Evolutionary conservation across 257 asterid genomes (phyloP).

Genomic region (Solanum peruvianum): DNA sequence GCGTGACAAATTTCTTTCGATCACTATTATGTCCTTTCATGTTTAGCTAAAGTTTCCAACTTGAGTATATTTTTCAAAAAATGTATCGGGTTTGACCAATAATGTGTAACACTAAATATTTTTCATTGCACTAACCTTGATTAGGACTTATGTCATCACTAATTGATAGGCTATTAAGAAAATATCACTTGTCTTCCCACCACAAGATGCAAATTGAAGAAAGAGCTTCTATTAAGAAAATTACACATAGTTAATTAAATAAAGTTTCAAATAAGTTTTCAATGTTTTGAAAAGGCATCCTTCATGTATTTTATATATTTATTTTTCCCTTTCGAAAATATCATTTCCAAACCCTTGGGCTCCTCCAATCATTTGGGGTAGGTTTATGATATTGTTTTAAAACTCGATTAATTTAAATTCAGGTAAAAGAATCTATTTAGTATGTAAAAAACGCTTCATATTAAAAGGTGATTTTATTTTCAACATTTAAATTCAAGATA

Average conservation of each 20-base stretch:
- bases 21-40: background rate
- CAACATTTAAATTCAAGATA: background rate
- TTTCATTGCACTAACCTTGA: background rate
- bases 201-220: background rate
- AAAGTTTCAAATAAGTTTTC: background rate
- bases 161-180: background rate
- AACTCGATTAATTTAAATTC: background rate
- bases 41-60: background rate
- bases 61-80: background rate
- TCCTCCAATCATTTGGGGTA: background rate
- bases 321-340: background rate
- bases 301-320: background rate
- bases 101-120: background rate
- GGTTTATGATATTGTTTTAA: no score
- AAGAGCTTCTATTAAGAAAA: background rate
- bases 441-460: background rate
- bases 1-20: background rate
- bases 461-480: background rate
- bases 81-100: background rate
- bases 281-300: background rate
- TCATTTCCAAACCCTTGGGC: background rate
- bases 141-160: background rate
- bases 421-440: accelerated
- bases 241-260: background rate
- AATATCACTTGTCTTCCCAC: background rate